Evolutionary conservation across 2,329 filamentous ascomycete species (phyloP), one percentile per base, ranked within the genome.

Genomic region (Pseudocercospora cruenta): DNA sequence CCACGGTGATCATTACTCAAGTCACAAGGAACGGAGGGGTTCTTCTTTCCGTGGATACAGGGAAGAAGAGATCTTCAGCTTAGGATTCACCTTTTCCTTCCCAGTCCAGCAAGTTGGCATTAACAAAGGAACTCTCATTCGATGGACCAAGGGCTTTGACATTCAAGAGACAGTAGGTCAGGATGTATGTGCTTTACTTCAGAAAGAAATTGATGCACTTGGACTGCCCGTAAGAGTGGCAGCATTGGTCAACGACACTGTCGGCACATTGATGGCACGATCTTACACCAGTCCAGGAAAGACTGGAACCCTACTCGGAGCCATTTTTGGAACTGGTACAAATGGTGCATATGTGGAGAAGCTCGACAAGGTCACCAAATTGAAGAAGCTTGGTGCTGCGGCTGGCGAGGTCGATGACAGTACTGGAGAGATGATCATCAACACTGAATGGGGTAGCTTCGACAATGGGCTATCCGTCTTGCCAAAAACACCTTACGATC

Each of bases 11-110:
- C 93, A 94, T 77, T 97, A 97, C 75, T 85, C 90, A 74, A 84
- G 87, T 68, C 86, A 93, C 78, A 70, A 73, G 53, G 74, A 76
- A 65, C 67, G 71, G 33, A 70, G 65, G 57, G 49, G 59, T 33
- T 61, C 53, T 39, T 64, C 65, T 19, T 69, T 84, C 21, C 82
- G 86, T 58, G 87, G 87, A 28, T 88, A 84, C 76, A 83, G 83
- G 62, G 88, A 93, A 69, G 88, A 94, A 77, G 85, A 94, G 66
- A 87, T 95, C 67, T 97, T 98, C 82, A 91, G 93, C 74, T 85
- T 99, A 49, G 95, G 95, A n/a, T 99, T 99, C 82, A 99, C 95
- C 61, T 99, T 99, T 81, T 96, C 92, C 78, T 99, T 98, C 82
- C 95, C 95, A 2, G 94, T 98, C 45, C 88, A 96, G 78, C 95